Base-by-base conservation (phyloP, 305 asterid species). In the Fraxinus platypoda region DNA sequence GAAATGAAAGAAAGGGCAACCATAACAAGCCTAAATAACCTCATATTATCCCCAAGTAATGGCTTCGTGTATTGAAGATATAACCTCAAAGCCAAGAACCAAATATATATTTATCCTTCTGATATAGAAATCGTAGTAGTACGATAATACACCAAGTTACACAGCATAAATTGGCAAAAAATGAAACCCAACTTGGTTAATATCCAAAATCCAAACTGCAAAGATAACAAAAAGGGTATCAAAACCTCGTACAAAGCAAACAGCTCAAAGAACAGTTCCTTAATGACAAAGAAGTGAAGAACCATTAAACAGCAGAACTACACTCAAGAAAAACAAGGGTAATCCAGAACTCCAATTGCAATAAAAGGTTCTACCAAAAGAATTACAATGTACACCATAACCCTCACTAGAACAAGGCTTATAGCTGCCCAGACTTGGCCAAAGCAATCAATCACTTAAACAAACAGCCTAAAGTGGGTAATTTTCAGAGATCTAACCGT, bases 21-120 rank as follows among this genome's bases (percentile, higher is more conserved):
- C 66, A 89, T 64, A 23, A 91, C 84, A 74, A 93, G 68, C 90
- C 90, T 83, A 80, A 95, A 68, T 31, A 91, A 52, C 91, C 88
- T 88, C 99, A 94, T 93, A 72, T 80, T 85, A 33, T 75, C 78
- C 85, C 86, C 83, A 83, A 66, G 30, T 57, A 77, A 70, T 19
- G 75, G 31, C 75, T 66, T 64, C 78, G 19, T 79, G 23, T 2
- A 33, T 2, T 31, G 23, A 70, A 70, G 41, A 31, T 28, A 70
- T 31, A 70, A 78, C 8, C 73, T 57, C 25, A 62, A 38, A 54
- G 11, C 25, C 41, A 59, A 82, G 30, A 81, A 79, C 35, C 76
- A 75, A 82, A 74, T 77, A 78, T 83, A 74, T 31, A 33, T 21
- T 15, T 70, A 15, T 15, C 12, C 75, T 70, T 80, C 31, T 76